These are phyloP conservation scores for Citrus maxima DNA, from an alignment of 345 rosid genomes.

Conservation along the genomic window DNA sequence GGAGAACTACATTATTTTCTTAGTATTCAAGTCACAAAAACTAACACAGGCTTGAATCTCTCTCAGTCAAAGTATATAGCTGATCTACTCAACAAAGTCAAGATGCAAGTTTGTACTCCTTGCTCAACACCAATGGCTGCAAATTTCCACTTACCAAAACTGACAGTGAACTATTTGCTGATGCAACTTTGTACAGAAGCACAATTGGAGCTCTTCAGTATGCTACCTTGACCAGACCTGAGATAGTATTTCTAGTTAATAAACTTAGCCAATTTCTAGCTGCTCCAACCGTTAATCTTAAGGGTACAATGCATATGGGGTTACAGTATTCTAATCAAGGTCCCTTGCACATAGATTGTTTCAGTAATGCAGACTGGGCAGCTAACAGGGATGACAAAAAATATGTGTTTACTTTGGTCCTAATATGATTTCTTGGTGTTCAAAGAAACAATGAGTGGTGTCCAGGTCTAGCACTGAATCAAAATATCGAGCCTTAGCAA, in stretches of 20 bases:
- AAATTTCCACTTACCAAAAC: background rate
- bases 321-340: too few species aligned
- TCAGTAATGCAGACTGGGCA: too few species aligned
- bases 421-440: too few species aligned
- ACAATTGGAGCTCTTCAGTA: background rate
- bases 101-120: background rate
- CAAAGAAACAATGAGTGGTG: too few species aligned
- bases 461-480: too few species aligned
- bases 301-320: background rate
- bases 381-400: too few species aligned
- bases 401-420: too few species aligned
- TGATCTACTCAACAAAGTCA: rapidly evolving
- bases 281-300: background rate
- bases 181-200: background rate
- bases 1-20: background rate
- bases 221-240: background rate
- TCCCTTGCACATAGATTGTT: too few species aligned
- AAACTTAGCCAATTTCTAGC: background rate
- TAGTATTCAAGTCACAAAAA: background rate
- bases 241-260: background rate
- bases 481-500: too few species aligned
- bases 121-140: background rate
- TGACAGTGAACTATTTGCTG: rapidly evolving
- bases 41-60: background rate
- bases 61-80: background rate